phyloP scores from a whole-genome alignment of 1,139 yeast genomes.

The Taiozyma sp. region DNA sequence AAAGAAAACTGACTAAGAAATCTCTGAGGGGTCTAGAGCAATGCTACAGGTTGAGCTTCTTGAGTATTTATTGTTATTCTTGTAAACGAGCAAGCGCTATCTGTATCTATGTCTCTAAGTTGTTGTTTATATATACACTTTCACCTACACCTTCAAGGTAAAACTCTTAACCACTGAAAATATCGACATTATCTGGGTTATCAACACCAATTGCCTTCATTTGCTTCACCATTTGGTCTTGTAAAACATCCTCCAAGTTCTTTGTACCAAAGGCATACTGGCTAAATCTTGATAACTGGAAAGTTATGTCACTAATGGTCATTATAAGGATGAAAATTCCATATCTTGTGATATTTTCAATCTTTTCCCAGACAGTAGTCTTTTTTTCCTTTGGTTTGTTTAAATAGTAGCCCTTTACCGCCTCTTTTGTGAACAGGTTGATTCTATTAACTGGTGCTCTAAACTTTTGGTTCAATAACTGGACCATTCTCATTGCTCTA shows the following conservation, averaged over 20 bases:
- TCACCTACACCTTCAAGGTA: too few species aligned
- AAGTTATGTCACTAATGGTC: slow-evolving; percentile 31
- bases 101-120: too few species aligned
- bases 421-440: slow-evolving; percentile 55
- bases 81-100: too few species aligned
- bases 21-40: too few species aligned
- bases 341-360: too few species aligned
- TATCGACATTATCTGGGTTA: slow-evolving; percentile 15
- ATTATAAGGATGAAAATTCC: too few species aligned
- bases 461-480: slow-evolving; percentile 57
- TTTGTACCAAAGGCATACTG: slow-evolving; percentile 33
- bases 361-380: too few species aligned
- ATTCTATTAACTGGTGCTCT: slow-evolving; percentile 75
- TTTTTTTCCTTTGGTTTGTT: slow-evolving; percentile 10
- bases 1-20: too few species aligned
- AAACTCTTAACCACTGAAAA: slow-evolving; percentile 18
- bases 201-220: slow-evolving; percentile 41
- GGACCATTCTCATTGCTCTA: slow-evolving; percentile 71
- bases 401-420: slow-evolving; percentile 28
- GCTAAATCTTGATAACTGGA: slow-evolving; percentile 36
- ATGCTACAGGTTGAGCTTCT: too few species aligned
- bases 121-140: too few species aligned
- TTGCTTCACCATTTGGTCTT: slow-evolving; percentile 34
- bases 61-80: too few species aligned
- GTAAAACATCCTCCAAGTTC: slow-evolving; percentile 47